Evolutionary conservation across 257 asterid species (phyloP), one percentile per base, ranked within the genome.

Genomic region (Solanum microdontum): DNA sequence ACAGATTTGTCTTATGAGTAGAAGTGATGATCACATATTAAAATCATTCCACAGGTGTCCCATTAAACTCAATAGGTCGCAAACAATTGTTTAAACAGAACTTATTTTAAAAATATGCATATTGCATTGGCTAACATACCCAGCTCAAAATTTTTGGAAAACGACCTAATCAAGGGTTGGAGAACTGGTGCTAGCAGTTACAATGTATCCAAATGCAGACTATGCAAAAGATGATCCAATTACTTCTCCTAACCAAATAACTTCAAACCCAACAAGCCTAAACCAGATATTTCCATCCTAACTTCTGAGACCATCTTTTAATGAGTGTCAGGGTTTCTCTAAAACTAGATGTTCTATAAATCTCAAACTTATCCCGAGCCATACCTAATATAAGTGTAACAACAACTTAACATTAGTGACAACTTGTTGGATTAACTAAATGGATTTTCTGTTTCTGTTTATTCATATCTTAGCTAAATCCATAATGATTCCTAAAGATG

Each of bases 1-100:
- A 23, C 55, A 75, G 83, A 75, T 37, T 2, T 2, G 14, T 37
- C 83, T 75, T 21, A 43, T 92, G 91, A 30, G 96, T 94, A 6
- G 96, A 94, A 55, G 97, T 94, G 85, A 17, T 36, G 79, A 69
- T 36, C 69, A 37, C 21, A 23, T 28, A 76, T 34, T 23, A 11
- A n/a, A 24, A 73, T 26, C 55, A 82, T 17, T 19, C 74, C 32
- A 37, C 21, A 43, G 4, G 69, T 45, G 85, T 19, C 7, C 9
- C 39, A 79, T 43, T 45, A 45, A 40, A 26, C 3, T 45, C 39
- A 79, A 79, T 79, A 45, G 39, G 7, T 43, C 3, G 84, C 66
- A 43, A 79, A 45, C 33, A 45, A 43, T 2, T 43, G 66, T 43
- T 26, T 15, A 45, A 79, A 79, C 24, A 79, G 0, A 14, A n/a